Evolutionary conservation across 2,329 filamentous ascomycete genomes (phyloP).

Genomic region (Drechslerella dactyloides): DNA sequence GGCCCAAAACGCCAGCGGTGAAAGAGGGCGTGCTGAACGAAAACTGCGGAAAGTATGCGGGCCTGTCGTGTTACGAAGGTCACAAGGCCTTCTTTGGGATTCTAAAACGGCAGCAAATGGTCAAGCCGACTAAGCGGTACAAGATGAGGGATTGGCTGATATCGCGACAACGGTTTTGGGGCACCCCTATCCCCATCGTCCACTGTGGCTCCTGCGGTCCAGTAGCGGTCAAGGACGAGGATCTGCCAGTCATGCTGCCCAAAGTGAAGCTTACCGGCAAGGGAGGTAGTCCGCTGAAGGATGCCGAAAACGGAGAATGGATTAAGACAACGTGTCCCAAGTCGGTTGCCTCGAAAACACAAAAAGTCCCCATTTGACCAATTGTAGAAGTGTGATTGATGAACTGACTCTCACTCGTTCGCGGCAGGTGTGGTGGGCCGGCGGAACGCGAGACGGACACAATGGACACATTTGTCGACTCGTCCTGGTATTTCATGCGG

Average conservation of each 20-base stretch:
- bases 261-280: constrained; percentile 72
- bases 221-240: constrained; percentile 75
- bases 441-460: constrained; percentile 88
- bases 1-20: constrained; percentile 58
- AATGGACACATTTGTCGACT: constrained; percentile 96
- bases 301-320: constrained; percentile 69
- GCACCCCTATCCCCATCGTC: constrained; percentile 84
- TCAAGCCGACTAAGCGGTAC: constrained; percentile 66
- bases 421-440: constrained; percentile 65
- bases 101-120: constrained; percentile 50
- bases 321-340: constrained; percentile 76
- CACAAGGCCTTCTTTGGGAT: constrained; percentile 30
- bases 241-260: constrained; percentile 79
- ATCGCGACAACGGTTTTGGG: constrained; percentile 92
- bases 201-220: constrained; percentile 79
- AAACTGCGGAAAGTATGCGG: constrained; percentile 70
- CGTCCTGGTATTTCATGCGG: constrained; percentile 89
- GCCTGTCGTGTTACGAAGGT: constrained; percentile 69
- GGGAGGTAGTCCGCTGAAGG: constrained; percentile 77
- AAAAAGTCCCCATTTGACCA: neutral
- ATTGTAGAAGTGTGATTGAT: constrained; percentile 8
- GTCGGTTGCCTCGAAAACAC: constrained; percentile 32
- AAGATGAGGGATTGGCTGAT: constrained; percentile 87
- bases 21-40: constrained; percentile 72
- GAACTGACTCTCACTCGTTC: constrained; percentile 11